These are phyloP conservation scores for Penicillium nordicum DNA, from an alignment of 2,329 filamentous ascomycete species.

Conservation along the genomic window DNA sequence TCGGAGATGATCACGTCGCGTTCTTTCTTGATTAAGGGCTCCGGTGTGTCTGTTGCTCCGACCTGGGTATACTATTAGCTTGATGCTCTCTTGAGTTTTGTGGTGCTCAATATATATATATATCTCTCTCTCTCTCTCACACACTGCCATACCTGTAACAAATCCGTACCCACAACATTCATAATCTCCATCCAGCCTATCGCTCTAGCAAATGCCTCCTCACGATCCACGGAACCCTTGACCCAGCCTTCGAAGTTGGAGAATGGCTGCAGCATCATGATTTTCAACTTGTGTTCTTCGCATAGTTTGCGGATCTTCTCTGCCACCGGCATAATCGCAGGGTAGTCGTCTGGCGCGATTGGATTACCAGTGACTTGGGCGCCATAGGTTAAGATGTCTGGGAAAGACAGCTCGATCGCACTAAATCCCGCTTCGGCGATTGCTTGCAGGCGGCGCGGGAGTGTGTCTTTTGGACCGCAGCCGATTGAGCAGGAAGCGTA, in stretches of 20 bases:
- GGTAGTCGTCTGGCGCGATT: constrained; percentile 58
- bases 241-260: constrained; percentile 74
- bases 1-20: constrained; percentile 56
- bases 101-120: neutral
- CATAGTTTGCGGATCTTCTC: constrained; percentile 55
- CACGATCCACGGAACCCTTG: constrained; percentile 53
- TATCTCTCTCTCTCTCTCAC: neutral
- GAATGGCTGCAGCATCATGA: constrained; percentile 74
- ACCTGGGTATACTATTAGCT: constrained; percentile 38
- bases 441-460: constrained; percentile 40
- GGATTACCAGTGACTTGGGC: constrained; percentile 49
- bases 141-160: constrained; percentile 59
- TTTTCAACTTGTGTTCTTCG: constrained; percentile 52
- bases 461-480: constrained; percentile 30
- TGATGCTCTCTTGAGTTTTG: neutral
- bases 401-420: constrained; percentile 71
- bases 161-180: constrained; percentile 64
- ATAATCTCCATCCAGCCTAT: constrained; percentile 69
- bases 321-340: constrained; percentile 55
- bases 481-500: constrained; percentile 47
- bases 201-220: constrained; percentile 61
- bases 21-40: constrained; percentile 49
- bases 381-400: constrained; percentile 65
- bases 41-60: constrained; percentile 62
- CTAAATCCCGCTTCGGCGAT: constrained; percentile 48